Evolutionary conservation across 2,329 filamentous ascomycete species (phyloP).

Genomic region (Cercospora beticola): DNA sequence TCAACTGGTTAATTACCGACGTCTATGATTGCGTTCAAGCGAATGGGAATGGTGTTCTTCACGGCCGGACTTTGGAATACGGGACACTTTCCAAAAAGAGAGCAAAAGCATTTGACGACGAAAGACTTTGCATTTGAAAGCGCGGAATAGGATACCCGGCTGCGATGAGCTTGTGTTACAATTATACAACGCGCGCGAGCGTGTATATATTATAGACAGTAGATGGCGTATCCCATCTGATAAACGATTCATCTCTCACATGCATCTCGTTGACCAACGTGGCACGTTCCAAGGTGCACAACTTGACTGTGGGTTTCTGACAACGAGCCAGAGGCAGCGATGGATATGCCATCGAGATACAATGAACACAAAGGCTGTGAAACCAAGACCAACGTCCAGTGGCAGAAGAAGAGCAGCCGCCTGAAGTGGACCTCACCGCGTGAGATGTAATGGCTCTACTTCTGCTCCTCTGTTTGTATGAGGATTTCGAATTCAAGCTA

Average conservation of each 20-base stretch:
- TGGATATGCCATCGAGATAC: background rate
- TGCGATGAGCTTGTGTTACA: background rate
- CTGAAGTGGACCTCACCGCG: background rate
- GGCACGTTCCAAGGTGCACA: background rate
- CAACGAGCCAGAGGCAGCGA: background rate
- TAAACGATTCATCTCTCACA: background rate
- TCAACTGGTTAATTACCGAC: background rate
- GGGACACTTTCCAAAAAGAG: background rate
- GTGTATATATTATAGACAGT: background rate
- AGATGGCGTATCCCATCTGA: background rate
- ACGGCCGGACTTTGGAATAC: background rate
- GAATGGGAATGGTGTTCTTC: slow-evolving; percentile 1
- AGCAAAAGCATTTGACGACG: background rate
- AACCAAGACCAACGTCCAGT: background rate
- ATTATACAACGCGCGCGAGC: background rate
- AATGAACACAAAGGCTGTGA: background rate
- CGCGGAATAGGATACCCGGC: background rate
- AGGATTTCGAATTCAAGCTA: background rate
- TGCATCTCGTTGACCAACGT: background rate
- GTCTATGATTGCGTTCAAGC: slow-evolving; percentile 7
- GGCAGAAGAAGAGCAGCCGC: background rate
- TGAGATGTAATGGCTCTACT: background rate
- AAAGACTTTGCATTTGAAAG: background rate
- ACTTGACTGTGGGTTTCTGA: background rate
- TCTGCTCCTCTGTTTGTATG: background rate